Conservation (phyloP, 2,329 filamentous ascomycete genomes). For the Nemania abortiva region DNA sequence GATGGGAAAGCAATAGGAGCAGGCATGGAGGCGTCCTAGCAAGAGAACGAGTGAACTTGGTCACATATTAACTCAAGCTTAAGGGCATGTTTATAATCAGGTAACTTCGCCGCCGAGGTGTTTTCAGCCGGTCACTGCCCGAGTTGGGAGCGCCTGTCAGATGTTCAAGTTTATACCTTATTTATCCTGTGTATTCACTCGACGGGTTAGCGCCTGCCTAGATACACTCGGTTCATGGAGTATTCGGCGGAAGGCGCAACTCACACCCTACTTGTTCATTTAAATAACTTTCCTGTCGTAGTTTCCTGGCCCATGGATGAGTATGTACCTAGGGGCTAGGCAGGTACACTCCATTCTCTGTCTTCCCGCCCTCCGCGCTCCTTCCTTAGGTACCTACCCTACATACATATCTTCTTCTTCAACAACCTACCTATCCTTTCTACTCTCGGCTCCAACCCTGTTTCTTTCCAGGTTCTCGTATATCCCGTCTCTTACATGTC, state of each 20-base stretch:
- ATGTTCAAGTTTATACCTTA: not conserved
- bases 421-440: not conserved
- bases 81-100: not conserved
- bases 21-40: not conserved
- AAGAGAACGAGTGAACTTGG: not conserved
- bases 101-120: no score
- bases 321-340: not conserved
- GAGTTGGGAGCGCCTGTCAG: no score
- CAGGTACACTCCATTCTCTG: not conserved
- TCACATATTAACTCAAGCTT: not conserved
- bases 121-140: no score
- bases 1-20: not conserved
- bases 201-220: not conserved
- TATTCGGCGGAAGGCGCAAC: conserved; percentile 1
- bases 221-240: not conserved
- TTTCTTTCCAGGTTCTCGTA: not conserved
- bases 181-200: not conserved
- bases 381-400: no score
- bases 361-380: not conserved
- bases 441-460: not conserved
- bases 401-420: no score
- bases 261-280: not conserved
- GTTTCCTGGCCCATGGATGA: not conserved
- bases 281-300: not conserved
- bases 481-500: not conserved